A percentile compares a stretch with the other conserved stretches of the same genome.
Evolutionary conservation across 495 filamentous ascomycete species (phyloP).

Genomic region (Penicillium paradoxum): DNA sequence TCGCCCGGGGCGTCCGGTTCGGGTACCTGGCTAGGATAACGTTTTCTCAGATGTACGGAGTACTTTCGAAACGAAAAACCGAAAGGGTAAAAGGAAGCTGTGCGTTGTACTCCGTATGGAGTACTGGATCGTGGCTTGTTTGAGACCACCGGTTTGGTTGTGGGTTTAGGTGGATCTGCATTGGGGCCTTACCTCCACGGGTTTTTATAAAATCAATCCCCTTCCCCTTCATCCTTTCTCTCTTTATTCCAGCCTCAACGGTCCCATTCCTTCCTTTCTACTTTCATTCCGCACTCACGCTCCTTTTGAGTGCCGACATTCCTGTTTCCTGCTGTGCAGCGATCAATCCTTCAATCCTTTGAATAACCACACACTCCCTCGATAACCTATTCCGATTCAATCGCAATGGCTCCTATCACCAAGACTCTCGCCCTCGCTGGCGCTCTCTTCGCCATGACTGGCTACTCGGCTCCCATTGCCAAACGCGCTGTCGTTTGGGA

Average conservation of each 20-base stretch:
- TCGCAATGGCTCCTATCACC: conserved; percentile 38
- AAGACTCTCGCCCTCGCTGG: conserved; percentile 41
- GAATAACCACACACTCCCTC: conserved; percentile 8
- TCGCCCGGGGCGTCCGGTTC: background rate
- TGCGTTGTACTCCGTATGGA: too few relatives aligned
- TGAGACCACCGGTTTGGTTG: conserved; percentile 1
- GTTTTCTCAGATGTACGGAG: too few relatives aligned
- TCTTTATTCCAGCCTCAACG: conserved; percentile 8
- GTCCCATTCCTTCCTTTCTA: conserved; percentile 17
- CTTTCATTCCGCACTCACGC: conserved; percentile 19
- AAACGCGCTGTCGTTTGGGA: conserved; percentile 37
- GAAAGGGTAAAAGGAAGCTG: too few relatives aligned
- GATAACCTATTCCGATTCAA: conserved; percentile 6
- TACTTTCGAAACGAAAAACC: too few relatives aligned
- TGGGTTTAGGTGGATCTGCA: background rate
- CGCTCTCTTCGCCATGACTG: conserved; percentile 35
- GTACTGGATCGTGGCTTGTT: conserved; percentile 3
- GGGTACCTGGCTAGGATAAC: background rate
- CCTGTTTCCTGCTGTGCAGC: conserved; percentile 41
- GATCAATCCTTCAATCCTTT: conserved; percentile 21
- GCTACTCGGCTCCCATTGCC: conserved; percentile 34
- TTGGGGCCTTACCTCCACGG: background rate
- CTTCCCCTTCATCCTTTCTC: conserved; percentile 5
- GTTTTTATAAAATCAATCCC: conserved; percentile 4
- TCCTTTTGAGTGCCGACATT: conserved; percentile 25